Evolutionary conservation across 2,329 filamentous ascomycete species (phyloP).

Genomic region (Dactylonectria estremocensis): DNA sequence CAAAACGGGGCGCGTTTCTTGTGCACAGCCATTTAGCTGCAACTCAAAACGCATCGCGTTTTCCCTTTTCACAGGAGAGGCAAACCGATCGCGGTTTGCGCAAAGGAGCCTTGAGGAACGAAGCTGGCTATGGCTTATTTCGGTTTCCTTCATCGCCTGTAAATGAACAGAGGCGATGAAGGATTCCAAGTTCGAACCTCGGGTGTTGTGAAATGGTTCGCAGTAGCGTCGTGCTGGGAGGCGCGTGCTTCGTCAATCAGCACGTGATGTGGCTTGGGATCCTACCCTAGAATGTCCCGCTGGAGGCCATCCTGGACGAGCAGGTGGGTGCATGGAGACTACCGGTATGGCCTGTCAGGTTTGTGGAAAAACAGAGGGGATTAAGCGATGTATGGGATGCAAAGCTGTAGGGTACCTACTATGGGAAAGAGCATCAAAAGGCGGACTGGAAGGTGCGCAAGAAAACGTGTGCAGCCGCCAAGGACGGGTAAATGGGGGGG

Average conservation of each 20-base stretch:
- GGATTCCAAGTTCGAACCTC: background rate
- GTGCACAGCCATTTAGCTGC: background rate
- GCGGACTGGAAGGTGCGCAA: background rate
- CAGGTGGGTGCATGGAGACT: background rate
- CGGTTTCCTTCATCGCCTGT: background rate
- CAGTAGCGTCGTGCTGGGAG: background rate
- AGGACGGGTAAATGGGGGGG: background rate
- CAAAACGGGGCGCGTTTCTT: no score
- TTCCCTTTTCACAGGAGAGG: slow-evolving; percentile 29
- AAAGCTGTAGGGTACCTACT: background rate
- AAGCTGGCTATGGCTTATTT: background rate
- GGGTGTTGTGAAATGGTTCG: background rate
- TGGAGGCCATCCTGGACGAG: background rate
- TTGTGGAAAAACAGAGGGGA: background rate
- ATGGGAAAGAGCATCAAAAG: background rate
- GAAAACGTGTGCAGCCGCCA: background rate
- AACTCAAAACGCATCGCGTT: no score
- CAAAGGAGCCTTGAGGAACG: background rate
- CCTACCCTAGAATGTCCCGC: background rate
- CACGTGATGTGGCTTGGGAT: background rate
- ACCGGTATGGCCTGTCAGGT: background rate
- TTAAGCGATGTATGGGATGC: background rate
- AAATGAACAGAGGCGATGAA: background rate
- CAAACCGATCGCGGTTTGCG: background rate
- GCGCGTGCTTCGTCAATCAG: background rate